Percentiles rank a stretch among this genome's conserved stretches.
Evolutionary conservation across 345 rosid species (phyloP).

Genomic region (Rhodamnia argentea): DNA sequence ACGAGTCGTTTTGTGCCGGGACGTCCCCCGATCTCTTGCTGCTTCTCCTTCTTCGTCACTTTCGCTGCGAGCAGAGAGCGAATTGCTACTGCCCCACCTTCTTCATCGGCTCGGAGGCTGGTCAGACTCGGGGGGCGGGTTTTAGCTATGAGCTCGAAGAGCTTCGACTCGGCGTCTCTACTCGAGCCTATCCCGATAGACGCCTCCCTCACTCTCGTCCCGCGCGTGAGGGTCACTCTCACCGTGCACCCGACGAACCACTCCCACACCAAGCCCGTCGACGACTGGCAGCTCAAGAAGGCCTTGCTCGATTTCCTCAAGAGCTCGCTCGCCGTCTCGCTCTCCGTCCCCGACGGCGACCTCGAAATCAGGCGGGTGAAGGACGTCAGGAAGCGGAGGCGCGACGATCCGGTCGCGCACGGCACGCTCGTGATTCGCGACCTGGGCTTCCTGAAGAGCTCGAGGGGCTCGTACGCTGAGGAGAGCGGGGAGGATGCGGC

Average conservation of each 20-base stretch:
- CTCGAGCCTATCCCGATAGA: constrained; percentile 60
- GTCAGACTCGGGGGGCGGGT: neutral
- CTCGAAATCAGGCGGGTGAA: constrained; percentile 46
- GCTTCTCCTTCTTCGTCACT: neutral
- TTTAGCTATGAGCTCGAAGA: constrained; percentile 24
- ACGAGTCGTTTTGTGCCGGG: neutral
- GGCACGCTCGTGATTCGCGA: constrained; percentile 66
- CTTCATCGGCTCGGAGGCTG: neutral
- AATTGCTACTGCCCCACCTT: neutral
- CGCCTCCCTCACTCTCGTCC: constrained; percentile 42
- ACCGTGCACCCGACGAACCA: constrained; percentile 45
- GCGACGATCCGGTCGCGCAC: constrained; percentile 72
- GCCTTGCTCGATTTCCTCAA: constrained; percentile 62
- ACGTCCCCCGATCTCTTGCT: neutral
- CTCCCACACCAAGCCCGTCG: constrained; percentile 56
- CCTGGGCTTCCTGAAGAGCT: constrained; percentile 53
- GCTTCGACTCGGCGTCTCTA: constrained; percentile 51
- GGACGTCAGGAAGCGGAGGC: constrained; percentile 85
- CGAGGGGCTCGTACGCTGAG: constrained; percentile 5
- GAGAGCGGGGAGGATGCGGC: constrained; percentile 23
- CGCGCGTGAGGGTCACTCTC: constrained; percentile 66
- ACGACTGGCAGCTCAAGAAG: constrained; percentile 86
- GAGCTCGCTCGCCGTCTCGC: constrained; percentile 35
- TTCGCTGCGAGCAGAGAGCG: neutral
- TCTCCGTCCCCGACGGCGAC: constrained; percentile 55